phyloP scores from a whole-genome alignment of 2,329 filamentous ascomycete species.

The Pseudogymnoascus sp. region DNA sequence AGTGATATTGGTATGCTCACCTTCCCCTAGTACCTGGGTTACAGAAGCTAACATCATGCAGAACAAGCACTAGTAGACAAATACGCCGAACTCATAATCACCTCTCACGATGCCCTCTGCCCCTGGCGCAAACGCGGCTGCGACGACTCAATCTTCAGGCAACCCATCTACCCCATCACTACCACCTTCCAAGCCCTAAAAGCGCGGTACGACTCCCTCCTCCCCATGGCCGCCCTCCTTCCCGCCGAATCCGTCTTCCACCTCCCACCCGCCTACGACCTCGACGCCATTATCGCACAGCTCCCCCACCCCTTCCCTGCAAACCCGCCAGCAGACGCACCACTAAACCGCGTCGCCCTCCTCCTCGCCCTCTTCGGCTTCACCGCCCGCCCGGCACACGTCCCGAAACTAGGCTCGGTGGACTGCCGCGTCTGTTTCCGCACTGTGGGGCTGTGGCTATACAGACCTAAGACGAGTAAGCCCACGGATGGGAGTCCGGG shows the following conservation, averaged over 20 bases:
- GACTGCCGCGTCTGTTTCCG: slow-evolving; percentile 78
- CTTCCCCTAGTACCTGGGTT: neutral
- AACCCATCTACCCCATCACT: slow-evolving; percentile 55
- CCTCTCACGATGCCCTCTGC: slow-evolving; percentile 72
- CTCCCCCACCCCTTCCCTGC: slow-evolving; percentile 44
- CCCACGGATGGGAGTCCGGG: slow-evolving; percentile 43
- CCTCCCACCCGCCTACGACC: slow-evolving; percentile 43
- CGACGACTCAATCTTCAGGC: slow-evolving; percentile 57
- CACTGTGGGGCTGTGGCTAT: slow-evolving; percentile 88
- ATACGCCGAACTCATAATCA: slow-evolving; percentile 64
- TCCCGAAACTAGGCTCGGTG: slow-evolving; percentile 35
- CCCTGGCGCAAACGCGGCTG: slow-evolving; percentile 84
- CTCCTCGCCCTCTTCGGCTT: slow-evolving; percentile 66
- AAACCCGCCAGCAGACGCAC: neutral
- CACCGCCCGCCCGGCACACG: slow-evolving; percentile 43
- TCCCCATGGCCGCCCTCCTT: slow-evolving; percentile 53
- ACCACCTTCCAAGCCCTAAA: slow-evolving; percentile 50
- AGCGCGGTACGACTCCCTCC: slow-evolving; percentile 57
- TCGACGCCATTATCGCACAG: slow-evolving; percentile 42
- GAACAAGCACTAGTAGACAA: slow-evolving; percentile 65
- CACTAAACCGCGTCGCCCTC: slow-evolving; percentile 54
- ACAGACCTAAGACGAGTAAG: slow-evolving; percentile 64
- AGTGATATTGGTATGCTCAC: slow-evolving; percentile 49
- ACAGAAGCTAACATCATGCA: slow-evolving; percentile 20
- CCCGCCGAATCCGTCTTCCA: slow-evolving; percentile 11